These are phyloP conservation scores for Tephrocybe rancida DNA, from an alignment of 768 basidiomycete species.

Conservation along the genomic window DNA sequence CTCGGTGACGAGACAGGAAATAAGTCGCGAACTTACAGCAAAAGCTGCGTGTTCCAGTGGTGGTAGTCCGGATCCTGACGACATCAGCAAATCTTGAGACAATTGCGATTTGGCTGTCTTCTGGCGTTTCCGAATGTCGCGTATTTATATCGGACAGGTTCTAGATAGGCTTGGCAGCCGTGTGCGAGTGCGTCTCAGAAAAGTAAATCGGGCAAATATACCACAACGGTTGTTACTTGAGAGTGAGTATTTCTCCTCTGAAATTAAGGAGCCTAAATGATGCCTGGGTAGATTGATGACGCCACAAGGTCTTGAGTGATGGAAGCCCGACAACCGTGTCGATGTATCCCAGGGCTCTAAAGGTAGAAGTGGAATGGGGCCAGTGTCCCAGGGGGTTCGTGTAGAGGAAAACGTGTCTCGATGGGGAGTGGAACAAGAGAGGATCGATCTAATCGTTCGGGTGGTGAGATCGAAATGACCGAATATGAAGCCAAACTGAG, in stretches of 20 bases:
- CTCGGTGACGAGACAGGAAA: conserved; percentile 54
- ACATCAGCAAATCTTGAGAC: conserved; percentile 25
- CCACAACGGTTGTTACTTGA: background rate
- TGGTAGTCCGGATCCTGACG: conserved; percentile 35
- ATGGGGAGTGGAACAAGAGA: no score
- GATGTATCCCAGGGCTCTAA: background rate
- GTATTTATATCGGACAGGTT: background rate
- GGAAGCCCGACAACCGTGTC: background rate
- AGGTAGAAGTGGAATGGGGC: no score
- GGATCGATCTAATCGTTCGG: conserved; percentile 16
- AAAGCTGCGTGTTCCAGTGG: conserved; percentile 42
- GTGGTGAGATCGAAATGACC: conserved; percentile 11
- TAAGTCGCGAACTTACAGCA: conserved; percentile 48
- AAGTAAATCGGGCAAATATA: background rate
- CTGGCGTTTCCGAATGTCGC: background rate
- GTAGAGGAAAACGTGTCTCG: no score
- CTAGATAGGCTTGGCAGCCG: conserved; percentile 2
- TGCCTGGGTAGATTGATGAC: background rate
- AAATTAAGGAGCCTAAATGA: background rate
- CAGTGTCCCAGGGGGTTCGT: no score
- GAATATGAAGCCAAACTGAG: conserved; percentile 1
- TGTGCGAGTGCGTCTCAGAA: conserved; percentile 1
- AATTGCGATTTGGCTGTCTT: background rate
- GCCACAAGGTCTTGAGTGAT: background rate
- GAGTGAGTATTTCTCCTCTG: background rate